Evolutionary conservation across 768 basidiomycete species (phyloP).

Genomic region (Kwoniella pini): DNA sequence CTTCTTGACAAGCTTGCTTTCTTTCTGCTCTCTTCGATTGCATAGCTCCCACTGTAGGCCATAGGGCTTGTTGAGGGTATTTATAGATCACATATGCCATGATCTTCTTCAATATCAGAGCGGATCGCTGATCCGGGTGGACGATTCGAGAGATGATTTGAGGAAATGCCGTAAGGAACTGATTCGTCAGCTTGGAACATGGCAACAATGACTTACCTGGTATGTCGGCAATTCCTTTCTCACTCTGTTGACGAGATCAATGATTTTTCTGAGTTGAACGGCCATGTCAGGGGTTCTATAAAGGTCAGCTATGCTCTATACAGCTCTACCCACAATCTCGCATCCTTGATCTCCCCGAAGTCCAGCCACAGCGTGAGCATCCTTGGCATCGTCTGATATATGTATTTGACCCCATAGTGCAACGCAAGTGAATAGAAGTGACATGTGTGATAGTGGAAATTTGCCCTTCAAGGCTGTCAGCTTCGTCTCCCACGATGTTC

Average conservation of each 20-base stretch:
- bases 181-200: constrained; percentile 4
- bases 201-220: constrained; percentile 61
- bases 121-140: constrained; percentile 67
- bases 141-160: constrained; percentile 94
- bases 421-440: constrained; percentile 70
- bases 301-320: neutral
- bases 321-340: constrained; percentile 16
- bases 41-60: constrained; percentile 85
- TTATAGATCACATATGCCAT: constrained; percentile 72
- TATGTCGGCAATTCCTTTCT: constrained; percentile 70
- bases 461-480: constrained; percentile 23
- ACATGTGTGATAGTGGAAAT: constrained; percentile 59
- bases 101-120: constrained; percentile 63
- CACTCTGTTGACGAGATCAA: constrained; percentile 61
- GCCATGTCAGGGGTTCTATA: constrained; percentile 1
- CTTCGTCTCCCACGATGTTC: neutral
- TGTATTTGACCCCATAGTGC: constrained; percentile 82
- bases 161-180: constrained; percentile 97
- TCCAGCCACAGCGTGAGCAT: constrained; percentile 94
- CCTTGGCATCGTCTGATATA: constrained; percentile 92
- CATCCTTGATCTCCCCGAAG: constrained; percentile 65
- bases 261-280: constrained; percentile 60
- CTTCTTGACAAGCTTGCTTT: constrained; percentile 61
- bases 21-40: constrained; percentile 75
- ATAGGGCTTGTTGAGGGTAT: constrained; percentile 87